These are phyloP conservation scores for Haematococcus lacustris DNA, from an alignment of 139 green algal genomes.

Conservation along the genomic window DNA sequence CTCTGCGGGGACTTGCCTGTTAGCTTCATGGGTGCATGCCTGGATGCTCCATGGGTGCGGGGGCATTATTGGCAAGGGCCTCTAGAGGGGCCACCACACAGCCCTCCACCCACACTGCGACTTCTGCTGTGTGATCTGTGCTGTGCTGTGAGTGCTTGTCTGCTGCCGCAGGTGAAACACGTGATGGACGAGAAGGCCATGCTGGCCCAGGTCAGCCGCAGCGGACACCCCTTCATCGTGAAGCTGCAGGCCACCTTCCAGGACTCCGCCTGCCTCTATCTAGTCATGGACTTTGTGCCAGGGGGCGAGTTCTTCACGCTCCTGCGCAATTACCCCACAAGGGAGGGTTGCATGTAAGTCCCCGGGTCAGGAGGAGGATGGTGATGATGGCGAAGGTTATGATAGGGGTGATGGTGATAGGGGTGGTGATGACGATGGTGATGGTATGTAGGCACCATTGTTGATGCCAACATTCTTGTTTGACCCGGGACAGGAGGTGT, in stretches of 20 bases:
- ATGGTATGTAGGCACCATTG: background rate
- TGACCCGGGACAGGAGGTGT: background rate
- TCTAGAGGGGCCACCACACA: background rate
- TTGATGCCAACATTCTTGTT: background rate
- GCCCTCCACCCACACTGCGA: background rate
- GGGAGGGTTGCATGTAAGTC: background rate
- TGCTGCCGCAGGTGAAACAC: conserved; percentile 52
- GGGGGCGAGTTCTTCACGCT: conserved; percentile 77
- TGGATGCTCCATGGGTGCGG: background rate
- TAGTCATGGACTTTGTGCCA: conserved; percentile 74
- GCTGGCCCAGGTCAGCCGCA: conserved; percentile 14
- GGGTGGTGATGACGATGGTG: too few relatives aligned
- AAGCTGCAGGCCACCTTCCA: conserved; percentile 58
- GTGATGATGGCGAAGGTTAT: background rate
- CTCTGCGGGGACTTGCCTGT: background rate
- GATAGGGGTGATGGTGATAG: background rate
- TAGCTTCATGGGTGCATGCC: background rate
- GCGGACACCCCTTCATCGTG: conserved; percentile 61
- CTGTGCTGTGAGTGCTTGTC: background rate
- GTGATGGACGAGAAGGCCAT: conserved; percentile 59
- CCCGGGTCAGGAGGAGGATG: background rate
- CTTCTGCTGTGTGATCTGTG: background rate
- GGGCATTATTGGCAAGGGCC: background rate
- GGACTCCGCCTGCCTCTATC: conserved; percentile 59
- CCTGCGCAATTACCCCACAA: conserved; percentile 21